Base-by-base conservation (phyloP, 371 early-diverging fungal genomes). In the Mucor piriformis region DNA sequence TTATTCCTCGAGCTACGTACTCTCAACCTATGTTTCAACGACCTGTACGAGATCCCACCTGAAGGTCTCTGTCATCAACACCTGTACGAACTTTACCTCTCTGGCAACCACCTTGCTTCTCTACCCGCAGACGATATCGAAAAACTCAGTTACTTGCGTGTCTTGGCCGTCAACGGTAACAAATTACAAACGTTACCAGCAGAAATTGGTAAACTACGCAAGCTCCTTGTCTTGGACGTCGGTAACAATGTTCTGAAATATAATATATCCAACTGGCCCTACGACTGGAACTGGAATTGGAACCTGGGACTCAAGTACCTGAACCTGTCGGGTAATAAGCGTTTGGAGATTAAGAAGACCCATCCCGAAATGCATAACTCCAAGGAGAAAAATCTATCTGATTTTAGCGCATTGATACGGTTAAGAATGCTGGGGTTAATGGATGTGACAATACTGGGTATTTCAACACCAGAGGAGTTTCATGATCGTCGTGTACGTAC, bases 241-340 rank as follows among this genome's bases (percentile, higher is more conserved):
- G 92, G 94, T 27, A 87, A 88, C 71, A 95, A 96, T 61, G 78
- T 85, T 32, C 76, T 96, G 32, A 92, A 93, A 72, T 96, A 95
- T 73, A 96, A 96, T 59, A 91, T 95, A 37, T 83, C 91, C 23
- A 96, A 96, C 66, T 95, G 95, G 94, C 95, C 93, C 0, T 95
- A 94, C 66, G 95, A 95, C 63, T 96, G 95, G 95, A 95, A 96
- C 70, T 95, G 95, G 94, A 94, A 94, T 70, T 95, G 93, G 93
- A 96, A 96, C 68, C 61, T 89, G 46, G 90, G 90, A 1, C 83
- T 96, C 46, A 88, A 88, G 67, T 94, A 92, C 54, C 83, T 96
- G 15, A 95, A 96, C 70, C 72, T 96, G 54, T 94, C 95, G 0
- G 93, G 95, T 49, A 96, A 96, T 72, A 90, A 89, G 63, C 80